These are phyloP conservation scores for Lactarius tabidus DNA, from an alignment of 768 basidiomycete species.

Conservation along the genomic window DNA sequence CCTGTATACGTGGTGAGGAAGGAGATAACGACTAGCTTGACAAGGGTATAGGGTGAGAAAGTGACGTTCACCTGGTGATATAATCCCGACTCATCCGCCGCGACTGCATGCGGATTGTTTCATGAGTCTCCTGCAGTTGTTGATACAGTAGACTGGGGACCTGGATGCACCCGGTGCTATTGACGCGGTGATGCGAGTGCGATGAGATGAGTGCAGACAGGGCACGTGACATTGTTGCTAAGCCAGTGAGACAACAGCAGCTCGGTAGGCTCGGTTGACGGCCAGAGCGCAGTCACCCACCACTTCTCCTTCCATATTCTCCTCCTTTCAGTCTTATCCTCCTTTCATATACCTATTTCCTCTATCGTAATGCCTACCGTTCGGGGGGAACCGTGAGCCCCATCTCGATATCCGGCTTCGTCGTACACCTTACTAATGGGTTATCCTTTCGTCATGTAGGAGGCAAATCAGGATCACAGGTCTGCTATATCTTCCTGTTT, in stretches of 20 bases:
- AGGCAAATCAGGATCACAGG: constrained; percentile 82
- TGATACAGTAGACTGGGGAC: background rate
- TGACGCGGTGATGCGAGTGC: background rate
- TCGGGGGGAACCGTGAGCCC: constrained; percentile 31
- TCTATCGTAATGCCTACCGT: constrained; percentile 30
- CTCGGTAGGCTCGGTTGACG: background rate
- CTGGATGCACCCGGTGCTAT: too few relatives aligned
- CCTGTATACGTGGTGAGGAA: background rate
- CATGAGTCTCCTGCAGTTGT: background rate
- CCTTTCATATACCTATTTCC: constrained; percentile 34
- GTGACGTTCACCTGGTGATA: background rate
- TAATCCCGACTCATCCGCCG: background rate
- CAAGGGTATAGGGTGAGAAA: background rate
- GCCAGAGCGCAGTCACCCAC: background rate
- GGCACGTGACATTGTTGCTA: constrained; percentile 7
- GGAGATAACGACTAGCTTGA: background rate
- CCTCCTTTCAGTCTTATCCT: background rate
- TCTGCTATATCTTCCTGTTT: constrained; percentile 31
- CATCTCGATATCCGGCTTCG: background rate
- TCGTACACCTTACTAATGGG: background rate
- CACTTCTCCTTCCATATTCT: background rate
- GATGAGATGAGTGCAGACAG: background rate
- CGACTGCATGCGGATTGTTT: background rate
- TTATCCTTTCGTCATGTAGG: constrained; percentile 32
- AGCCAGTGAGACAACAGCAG: background rate